A percentile compares a stretch with the other conserved stretches of the same genome.
phyloP scores from a whole-genome alignment of 768 basidiomycete genomes.

The Boletus speciosus region DNA sequence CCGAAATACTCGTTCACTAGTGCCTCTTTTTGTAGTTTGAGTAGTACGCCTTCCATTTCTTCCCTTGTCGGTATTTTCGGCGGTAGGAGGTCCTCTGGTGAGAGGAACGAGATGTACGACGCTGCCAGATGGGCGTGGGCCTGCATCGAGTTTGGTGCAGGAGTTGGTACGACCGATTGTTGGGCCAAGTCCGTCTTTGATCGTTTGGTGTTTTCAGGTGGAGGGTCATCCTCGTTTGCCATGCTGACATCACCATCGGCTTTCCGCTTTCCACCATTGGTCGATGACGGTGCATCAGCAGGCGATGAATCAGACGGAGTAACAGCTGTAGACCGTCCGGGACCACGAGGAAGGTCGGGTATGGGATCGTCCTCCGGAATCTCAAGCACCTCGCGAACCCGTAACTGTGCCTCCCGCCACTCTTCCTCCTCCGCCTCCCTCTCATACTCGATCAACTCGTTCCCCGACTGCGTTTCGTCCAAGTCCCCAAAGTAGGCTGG shows the following conservation, averaged over 20 bases:
- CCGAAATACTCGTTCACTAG: slow-evolving; percentile 78
- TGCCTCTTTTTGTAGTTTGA: slow-evolving; percentile 75
- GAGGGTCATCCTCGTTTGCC: slow-evolving; percentile 29
- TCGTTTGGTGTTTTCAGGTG: slow-evolving; percentile 29
- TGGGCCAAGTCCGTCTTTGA: slow-evolving; percentile 21
- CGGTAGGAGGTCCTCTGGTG: slow-evolving; percentile 64
- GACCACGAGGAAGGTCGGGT: slow-evolving; percentile 46
- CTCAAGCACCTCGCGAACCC: slow-evolving; percentile 51
- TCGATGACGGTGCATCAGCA: slow-evolving; percentile 14
- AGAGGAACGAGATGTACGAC: slow-evolving; percentile 71
- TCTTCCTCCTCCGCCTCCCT: slow-evolving; percentile 67
- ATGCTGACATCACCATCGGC: slow-evolving; percentile 41
- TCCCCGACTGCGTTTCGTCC: slow-evolving; percentile 61
- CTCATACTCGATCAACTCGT: slow-evolving; percentile 71
- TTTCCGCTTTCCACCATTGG: slow-evolving; percentile 51
- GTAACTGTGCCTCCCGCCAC: slow-evolving; percentile 60
- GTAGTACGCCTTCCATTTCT: slow-evolving; percentile 76
- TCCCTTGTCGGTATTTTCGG: slow-evolving; percentile 72
- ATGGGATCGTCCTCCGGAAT: slow-evolving; percentile 49
- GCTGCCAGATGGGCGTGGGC: slow-evolving; percentile 56
- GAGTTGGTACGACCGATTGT: neutral
- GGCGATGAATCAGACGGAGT: slow-evolving; percentile 21
- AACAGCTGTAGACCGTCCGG: slow-evolving; percentile 3
- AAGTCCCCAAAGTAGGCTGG: slow-evolving; percentile 89
- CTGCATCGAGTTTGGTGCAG: slow-evolving; percentile 16